phyloP scores from a whole-genome alignment of 352 stramenopile genomes.

The Thalassiosira exigua region DNA sequence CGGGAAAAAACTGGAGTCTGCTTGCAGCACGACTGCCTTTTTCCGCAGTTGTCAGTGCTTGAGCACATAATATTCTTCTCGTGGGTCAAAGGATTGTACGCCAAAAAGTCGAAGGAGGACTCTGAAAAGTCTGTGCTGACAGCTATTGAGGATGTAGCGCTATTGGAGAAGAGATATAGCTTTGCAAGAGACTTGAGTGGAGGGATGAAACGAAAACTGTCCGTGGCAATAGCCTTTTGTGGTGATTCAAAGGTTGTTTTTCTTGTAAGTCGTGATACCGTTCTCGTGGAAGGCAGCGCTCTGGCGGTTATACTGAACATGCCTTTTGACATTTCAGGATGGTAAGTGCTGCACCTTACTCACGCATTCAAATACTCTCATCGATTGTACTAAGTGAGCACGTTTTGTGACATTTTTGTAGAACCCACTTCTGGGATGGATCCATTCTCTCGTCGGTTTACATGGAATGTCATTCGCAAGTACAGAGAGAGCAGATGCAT shows the following conservation, averaged over 20 bases:
- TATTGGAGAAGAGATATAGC: conserved; percentile 81
- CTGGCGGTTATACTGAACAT: too few species aligned
- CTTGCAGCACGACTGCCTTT: conserved; percentile 96
- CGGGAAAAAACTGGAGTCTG: conserved; percentile 94
- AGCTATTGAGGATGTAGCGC: conserved; percentile 79
- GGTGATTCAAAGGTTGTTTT: conserved; percentile 88
- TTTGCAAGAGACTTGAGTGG: conserved; percentile 80
- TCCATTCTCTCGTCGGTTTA: conserved; percentile 92
- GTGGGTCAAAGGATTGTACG: conserved; percentile 89
- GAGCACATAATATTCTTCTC: conserved; percentile 95
- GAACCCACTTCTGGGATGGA: conserved; percentile 95
- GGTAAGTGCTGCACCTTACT: too few species aligned
- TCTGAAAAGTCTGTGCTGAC: conserved; percentile 64
- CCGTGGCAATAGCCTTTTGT: conserved; percentile 93
- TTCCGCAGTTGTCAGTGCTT: conserved; percentile 92
- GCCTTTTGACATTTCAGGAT: too few species aligned
- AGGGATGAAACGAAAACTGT: conserved; percentile 94
- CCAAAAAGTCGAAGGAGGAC: conserved; percentile 60
- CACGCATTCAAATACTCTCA: too few species aligned
- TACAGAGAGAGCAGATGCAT: conserved; percentile 85
- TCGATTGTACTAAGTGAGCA: too few species aligned
- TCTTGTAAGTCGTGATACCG: conserved; percentile 38
- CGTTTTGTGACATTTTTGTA: too few species aligned
- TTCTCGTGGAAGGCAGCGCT: too few species aligned
- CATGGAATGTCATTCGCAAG: conserved; percentile 90